Conservation (phyloP, 1,284 basidiomycete species). For the Testicularia cyperi region DNA sequence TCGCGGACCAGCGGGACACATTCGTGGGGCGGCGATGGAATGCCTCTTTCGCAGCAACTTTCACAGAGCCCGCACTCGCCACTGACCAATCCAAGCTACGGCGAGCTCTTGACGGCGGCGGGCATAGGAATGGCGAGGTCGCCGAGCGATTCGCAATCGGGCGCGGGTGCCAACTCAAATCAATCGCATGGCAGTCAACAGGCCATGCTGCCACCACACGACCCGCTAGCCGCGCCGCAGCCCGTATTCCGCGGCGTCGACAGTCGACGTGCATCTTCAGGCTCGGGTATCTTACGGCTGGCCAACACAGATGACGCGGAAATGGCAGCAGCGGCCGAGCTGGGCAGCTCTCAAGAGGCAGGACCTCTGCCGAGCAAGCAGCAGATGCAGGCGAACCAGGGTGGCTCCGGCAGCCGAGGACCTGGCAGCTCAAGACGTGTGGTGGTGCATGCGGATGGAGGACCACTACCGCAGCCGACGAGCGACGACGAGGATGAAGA, state of each 20-base stretch:
- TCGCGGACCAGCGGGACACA: neutral
- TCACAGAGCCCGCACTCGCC: neutral
- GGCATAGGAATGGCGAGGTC: constrained; percentile 1
- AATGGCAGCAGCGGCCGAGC: neutral
- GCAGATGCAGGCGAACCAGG: neutral
- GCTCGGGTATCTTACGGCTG: neutral
- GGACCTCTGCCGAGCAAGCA: constrained; percentile 3
- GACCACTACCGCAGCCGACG: constrained; percentile 28
- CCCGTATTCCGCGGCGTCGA: too few relatives aligned
- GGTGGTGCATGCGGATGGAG: constrained; percentile 36
- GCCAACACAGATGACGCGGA: constrained; percentile 1
- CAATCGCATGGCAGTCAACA: constrained; percentile 15
- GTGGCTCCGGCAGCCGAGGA: too few relatives aligned
- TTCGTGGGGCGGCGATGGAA: too few relatives aligned
- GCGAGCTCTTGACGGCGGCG: constrained; percentile 18
- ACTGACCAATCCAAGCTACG: constrained; percentile 24
- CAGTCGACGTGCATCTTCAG: neutral
- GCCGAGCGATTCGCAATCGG: constrained; percentile 10
- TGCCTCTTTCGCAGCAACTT: neutral
- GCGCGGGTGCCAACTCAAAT: constrained; percentile 5
- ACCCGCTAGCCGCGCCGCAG: too few relatives aligned
- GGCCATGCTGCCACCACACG: neutral
- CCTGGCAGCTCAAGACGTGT: constrained; percentile 1
- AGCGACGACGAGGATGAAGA: constrained; percentile 41
- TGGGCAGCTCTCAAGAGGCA: neutral